Evolutionary conservation across 208 protist species (phyloP), one percentile per base, ranked within the genome.

Genomic region (Leishmania guyanensis): DNA sequence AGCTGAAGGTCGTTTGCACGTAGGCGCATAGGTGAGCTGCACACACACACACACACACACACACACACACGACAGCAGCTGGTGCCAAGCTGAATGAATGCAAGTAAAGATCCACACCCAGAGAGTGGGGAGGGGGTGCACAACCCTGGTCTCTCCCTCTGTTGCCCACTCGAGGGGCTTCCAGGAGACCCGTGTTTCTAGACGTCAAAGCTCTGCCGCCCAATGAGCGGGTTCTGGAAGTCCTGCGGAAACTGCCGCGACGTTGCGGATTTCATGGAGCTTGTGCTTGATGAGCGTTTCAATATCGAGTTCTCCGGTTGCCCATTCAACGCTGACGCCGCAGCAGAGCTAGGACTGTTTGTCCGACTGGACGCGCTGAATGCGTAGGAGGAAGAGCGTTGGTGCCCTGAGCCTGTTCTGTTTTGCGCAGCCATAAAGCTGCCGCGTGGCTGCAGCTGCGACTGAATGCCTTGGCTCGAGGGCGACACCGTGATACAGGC

Each of bases 201-300:
- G 3, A 65, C 22, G 14, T 60, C 56, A 56, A 85, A 82, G 20
- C 43, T 78, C 73, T 85, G 82, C 17, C 82, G 82, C 20, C 82
- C 82, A 33, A 85, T 39, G 58, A 83, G 74, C 29, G 83, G 83
- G 79, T 86, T 82, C 48, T 79, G 48, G 46, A 80, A 79, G 5
- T 20, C 26, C 56, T 73, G 76, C 60, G 76, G 10, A 53, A 20
- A 51, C 69, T 17, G 20, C 69, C 46, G 46, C 12, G 54, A 33
- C 22, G 48, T 33, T 29, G 12, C 48, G n/a, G 72, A 46, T 62
- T 20, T 22, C 72, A 76, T 60, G 14, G 72, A 76, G n/a, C 8
- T 17, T n/a, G 22, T 75, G 17, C 70, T 75, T 51, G 70, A 10
- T 4, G 43, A 36, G 43, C 70, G 48, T 5, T 33, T 51, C 26